Base-by-base conservation (phyloP, 805 yeast genomes). In the Saturnispora quitensis region DNA sequence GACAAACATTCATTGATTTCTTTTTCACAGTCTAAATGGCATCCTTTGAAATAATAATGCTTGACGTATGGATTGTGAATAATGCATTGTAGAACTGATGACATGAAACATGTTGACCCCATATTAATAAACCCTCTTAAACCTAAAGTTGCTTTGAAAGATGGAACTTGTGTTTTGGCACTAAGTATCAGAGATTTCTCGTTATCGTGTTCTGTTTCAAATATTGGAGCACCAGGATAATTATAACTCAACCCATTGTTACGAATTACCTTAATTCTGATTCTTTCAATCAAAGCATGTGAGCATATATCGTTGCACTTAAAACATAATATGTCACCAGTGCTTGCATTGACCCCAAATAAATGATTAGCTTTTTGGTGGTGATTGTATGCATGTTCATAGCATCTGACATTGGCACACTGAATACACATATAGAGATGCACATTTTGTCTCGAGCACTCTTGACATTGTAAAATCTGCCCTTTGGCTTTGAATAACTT, bases 81-180 rank as follows among this genome's bases (percentile, higher is more conserved):
- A 48, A 91, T 69, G 0, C 95, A 80, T 69, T 93, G 99, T 40
- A 93, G 68, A n/a, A 90, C 81, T 36, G 91, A 85, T 58, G 96
- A 86, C 88, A 93, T 91, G 70, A 89, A 93, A 70, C 99, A 93
- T 0, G 99, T 93, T 0, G 99, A 86, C 0, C 99, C 99, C 82
- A 91, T 81, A 65, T 91, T 91, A 48, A 89, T 82, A 58, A 93
- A 79, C 3, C 99, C 99, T 49, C 86, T 77, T 20, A 93, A 70
- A 0, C 97, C 98, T n/a, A 82, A 76, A 5, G 80, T 73, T 1
- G 90, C 84, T 49, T 75, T 76, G 58, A 62, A 68, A 20, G 71
- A 64, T 35, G 88, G 86, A 4, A 60, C 15, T 43, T 67, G 61
- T 1, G 77, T 68, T 34, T 68, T 62, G 22, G 66, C 49, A 2